Percentiles rank a stretch among this genome's conserved stretches.
Conservation (phyloP, 768 basidiomycete genomes). For the Polyporus arcularius region DNA sequence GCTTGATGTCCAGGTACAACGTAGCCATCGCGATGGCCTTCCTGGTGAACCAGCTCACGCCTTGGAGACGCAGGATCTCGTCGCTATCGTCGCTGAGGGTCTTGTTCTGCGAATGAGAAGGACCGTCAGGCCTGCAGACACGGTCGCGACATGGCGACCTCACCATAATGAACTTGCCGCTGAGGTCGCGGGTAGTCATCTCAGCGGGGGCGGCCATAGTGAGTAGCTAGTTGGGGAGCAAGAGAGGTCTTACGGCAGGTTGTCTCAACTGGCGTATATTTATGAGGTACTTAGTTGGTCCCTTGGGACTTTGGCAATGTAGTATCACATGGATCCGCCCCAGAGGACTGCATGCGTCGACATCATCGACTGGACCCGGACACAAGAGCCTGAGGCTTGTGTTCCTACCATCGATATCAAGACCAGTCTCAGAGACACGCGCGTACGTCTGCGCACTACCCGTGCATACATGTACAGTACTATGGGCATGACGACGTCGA, state of each 20-base stretch:
- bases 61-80: constrained; percentile 67
- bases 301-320: not conserved
- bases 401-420: not conserved
- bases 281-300: not conserved
- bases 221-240: not conserved
- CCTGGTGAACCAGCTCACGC: constrained; percentile 72
- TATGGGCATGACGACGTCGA: no score
- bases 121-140: not conserved
- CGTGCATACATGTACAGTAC: no score
- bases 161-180: constrained; percentile 67
- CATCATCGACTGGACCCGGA: constrained; percentile 5
- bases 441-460: no score
- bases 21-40: constrained; percentile 57
- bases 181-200: constrained; percentile 59
- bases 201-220: constrained; percentile 66
- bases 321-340: constrained; percentile 16
- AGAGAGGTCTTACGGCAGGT: not conserved
- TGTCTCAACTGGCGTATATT: constrained; percentile 11
- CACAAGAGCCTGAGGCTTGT: not conserved
- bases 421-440: not conserved
- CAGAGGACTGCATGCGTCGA: constrained; percentile 1
- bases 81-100: constrained; percentile 61
- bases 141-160: constrained; percentile 4
- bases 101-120: constrained; percentile 55
- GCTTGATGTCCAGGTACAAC: constrained; percentile 59